A percentile compares a stretch with the other conserved stretches of the same genome.
Conservation (phyloP, 768 basidiomycete genomes). For the Daedalea quercina region DNA sequence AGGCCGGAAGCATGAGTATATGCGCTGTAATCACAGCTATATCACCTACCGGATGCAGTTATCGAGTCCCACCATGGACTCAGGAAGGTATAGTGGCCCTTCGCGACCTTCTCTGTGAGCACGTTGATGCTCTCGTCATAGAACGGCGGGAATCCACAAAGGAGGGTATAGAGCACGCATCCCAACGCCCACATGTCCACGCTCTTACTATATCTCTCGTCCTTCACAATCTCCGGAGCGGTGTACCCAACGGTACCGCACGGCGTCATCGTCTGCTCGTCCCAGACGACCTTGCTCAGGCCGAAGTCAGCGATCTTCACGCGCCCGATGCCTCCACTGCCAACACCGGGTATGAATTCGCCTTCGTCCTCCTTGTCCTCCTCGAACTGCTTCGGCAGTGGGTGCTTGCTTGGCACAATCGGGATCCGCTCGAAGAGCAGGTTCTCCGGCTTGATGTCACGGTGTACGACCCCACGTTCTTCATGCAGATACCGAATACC, state of each 20-base stretch:
- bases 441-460: constrained; percentile 99
- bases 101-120: constrained; percentile 95
- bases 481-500: constrained; percentile 96
- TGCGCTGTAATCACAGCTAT: neutral
- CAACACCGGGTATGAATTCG: constrained; percentile 85
- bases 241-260: constrained; percentile 99
- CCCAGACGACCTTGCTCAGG: constrained; percentile 95
- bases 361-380: constrained; percentile 99
- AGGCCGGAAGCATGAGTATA: neutral
- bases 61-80: constrained; percentile 99
- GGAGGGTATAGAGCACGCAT: constrained; percentile 96
- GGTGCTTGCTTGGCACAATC: constrained; percentile 76
- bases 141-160: constrained; percentile 97
- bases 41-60: constrained; percentile 57
- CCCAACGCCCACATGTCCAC: constrained; percentile 99
- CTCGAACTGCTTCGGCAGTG: constrained; percentile 80
- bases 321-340: constrained; percentile 94
- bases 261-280: constrained; percentile 98
- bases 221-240: constrained; percentile 98
- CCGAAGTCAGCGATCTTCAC: constrained; percentile 99
- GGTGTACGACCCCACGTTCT: constrained; percentile 95
- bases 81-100: constrained; percentile 96
- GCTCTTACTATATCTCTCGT: constrained; percentile 92
- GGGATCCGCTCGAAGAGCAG: constrained; percentile 91
- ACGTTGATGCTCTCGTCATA: constrained; percentile 99